Conservation (phyloP, 192 early-diverging fungal genomes). For the Funneliformis mosseae region DNA sequence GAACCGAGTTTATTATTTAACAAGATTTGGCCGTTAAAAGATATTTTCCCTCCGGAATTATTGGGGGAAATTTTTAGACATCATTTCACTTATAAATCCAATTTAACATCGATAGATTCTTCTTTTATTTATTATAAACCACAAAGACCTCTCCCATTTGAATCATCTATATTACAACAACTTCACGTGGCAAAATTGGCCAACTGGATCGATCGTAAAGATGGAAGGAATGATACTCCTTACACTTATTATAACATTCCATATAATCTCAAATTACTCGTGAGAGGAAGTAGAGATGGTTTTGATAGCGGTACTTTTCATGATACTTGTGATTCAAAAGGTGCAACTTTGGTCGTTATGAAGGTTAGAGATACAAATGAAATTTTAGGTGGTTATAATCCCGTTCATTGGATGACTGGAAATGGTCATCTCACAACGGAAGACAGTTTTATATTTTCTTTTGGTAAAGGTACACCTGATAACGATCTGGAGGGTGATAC, state of each 20-base stretch:
- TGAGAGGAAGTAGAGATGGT: slow-evolving; percentile 14
- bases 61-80: not conserved
- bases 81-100: not conserved
- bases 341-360: not conserved
- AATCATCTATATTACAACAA: not conserved
- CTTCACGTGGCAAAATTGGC: not conserved
- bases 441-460: slow-evolving; percentile 12
- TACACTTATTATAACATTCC: not conserved
- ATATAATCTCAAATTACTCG: not conserved
- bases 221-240: not conserved
- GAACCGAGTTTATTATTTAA: not conserved
- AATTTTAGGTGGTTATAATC: slow-evolving; percentile 17
- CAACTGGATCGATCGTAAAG: slow-evolving; percentile 10
- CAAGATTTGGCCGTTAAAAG: slow-evolving; percentile 7
- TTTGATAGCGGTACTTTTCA: not conserved
- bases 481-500: not conserved
- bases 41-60: not conserved
- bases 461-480: not conserved
- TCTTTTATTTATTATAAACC: not conserved
- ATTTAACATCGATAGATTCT: not conserved
- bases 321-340: not conserved
- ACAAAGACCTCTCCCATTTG: not conserved
- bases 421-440: not conserved
- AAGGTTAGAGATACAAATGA: not conserved
- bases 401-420: not conserved